Base-by-base conservation (phyloP, 805 yeast genomes). In the Hyphopichia homilentoma region DNA sequence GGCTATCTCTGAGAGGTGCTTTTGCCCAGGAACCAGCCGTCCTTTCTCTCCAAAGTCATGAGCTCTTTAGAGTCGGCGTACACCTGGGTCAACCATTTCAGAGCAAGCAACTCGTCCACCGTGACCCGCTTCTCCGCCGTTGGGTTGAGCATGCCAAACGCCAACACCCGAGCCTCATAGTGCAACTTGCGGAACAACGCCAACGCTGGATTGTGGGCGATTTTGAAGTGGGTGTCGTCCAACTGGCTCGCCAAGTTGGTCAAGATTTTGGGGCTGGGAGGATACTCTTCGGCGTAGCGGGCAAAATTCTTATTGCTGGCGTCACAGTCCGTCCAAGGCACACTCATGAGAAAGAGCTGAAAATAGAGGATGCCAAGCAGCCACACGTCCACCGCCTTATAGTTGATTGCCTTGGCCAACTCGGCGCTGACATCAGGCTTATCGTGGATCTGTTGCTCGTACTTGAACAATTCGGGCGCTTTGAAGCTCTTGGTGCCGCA, bases 401-500 rank as follows among this genome's bases (percentile, higher is more conserved):
- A 62, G 30, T 59, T 39, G 7, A 52, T 28, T 8, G 13, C 17
- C 6, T 26, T 22, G 3, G 19, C 29, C 13, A 30, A 18, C 20
- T 32, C 22, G 5, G 19, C 30, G 6, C 21, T 25, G 4, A 18
- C 4, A 16, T 21, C 27, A 11, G 21, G 13, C 2, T 21, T 8
- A 7, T 33, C 26, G 9, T 11, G 6, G 6, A 45, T 30, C 6
- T 41, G 38, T 2, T 30, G 32, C 30, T 60, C 65, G 13, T 44
- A 20, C 21, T 44, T 28, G 39, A 54, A 68, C 19, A 73, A 39
- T 43, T 75, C 81, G 0, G 81, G 81, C 0, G 80, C 70, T 43
- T 73, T 75, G 52, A 73, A 75, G 5, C 76, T 66, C 16, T 59
- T 59, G 1, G 81, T 75, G 2, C 81, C 81, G 39, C 71, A 52